Evolutionary conservation across 2,329 filamentous ascomycete genomes (phyloP).

Genomic region (Monilinia fructigena): DNA sequence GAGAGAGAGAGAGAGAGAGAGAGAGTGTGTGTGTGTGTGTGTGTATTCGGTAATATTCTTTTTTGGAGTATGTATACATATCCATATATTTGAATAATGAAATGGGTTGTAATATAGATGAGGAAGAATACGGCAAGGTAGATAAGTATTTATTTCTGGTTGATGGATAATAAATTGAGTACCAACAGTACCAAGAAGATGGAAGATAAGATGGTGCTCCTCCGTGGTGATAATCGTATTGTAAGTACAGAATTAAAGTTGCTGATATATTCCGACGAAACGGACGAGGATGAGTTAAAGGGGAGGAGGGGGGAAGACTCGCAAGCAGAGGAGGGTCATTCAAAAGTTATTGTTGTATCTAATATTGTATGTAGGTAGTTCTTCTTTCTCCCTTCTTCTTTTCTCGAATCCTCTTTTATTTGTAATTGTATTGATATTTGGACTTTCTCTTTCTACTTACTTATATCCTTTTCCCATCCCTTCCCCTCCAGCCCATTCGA

Average conservation of each 20-base stretch:
- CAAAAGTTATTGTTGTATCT: background rate
- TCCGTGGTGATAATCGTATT: background rate
- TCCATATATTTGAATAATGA: too few relatives aligned
- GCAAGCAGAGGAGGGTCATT: too few relatives aligned
- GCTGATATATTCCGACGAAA: background rate
- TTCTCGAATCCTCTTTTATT: background rate
- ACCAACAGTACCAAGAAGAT: background rate
- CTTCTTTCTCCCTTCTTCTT: background rate
- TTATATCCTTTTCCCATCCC: background rate
- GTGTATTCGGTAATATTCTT: too few relatives aligned
- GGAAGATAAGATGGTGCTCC: background rate
- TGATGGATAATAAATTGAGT: too few relatives aligned
- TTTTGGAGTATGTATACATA: too few relatives aligned
- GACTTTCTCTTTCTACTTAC: background rate
- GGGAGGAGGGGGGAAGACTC: too few relatives aligned
- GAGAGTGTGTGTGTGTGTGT: too few relatives aligned
- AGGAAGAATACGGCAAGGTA: background rate
- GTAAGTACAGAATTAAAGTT: background rate
- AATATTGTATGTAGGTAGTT: too few relatives aligned
- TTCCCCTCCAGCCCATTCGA: too few relatives aligned
- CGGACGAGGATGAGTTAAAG: background rate
- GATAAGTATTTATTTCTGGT: background rate
- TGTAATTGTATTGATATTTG: too few relatives aligned
- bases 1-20: too few relatives aligned
- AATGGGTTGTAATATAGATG: too few relatives aligned